Percentiles rank a stretch among this genome's conserved stretches.
phyloP scores from a whole-genome alignment of 805 yeast genomes.

The Ogataea zsoltii region DNA sequence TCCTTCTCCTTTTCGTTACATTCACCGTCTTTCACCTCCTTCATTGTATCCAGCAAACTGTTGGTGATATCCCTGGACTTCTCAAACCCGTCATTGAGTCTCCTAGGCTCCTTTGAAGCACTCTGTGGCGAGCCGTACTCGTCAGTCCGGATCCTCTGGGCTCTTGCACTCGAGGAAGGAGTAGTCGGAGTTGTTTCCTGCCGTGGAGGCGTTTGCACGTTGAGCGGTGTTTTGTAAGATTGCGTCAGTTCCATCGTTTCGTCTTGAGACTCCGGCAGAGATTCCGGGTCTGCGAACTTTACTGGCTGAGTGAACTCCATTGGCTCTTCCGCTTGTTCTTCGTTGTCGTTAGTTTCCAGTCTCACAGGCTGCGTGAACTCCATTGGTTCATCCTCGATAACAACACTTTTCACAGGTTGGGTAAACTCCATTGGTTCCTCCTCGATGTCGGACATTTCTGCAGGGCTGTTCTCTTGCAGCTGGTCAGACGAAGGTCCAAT shows the following conservation, averaged over 20 bases:
- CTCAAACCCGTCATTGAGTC: conserved; percentile 4
- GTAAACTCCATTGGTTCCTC: conserved; percentile 8
- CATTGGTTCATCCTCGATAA: conserved; percentile 17
- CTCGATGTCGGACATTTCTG: conserved; percentile 2
- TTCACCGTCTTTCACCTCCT: too few species aligned
- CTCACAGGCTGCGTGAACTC: conserved; percentile 14
- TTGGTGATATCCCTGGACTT: conserved; percentile 8
- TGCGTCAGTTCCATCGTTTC: conserved; percentile 22
- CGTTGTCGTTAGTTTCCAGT: not conserved
- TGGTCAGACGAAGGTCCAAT: too few species aligned
- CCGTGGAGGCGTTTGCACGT: conserved; percentile 15
- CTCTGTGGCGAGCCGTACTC: conserved; percentile 25
- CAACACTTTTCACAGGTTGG: not conserved
- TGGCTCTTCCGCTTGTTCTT: conserved; percentile 14
- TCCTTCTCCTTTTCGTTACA: too few species aligned
- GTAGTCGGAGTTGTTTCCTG: conserved; percentile 3
- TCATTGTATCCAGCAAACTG: not conserved
- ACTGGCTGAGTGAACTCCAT: conserved; percentile 20
- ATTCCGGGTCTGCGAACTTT: not conserved
- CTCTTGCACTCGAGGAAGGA: conserved; percentile 19
- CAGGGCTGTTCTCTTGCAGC: too few species aligned
- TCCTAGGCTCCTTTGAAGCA: conserved; percentile 11
- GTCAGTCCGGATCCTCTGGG: conserved; percentile 22
- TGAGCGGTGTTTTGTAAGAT: conserved; percentile 4
- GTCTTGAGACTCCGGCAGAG: not conserved